Evolutionary conservation across 805 yeast genomes (phyloP).

Genomic region (Kregervanrija fluxuum): DNA sequence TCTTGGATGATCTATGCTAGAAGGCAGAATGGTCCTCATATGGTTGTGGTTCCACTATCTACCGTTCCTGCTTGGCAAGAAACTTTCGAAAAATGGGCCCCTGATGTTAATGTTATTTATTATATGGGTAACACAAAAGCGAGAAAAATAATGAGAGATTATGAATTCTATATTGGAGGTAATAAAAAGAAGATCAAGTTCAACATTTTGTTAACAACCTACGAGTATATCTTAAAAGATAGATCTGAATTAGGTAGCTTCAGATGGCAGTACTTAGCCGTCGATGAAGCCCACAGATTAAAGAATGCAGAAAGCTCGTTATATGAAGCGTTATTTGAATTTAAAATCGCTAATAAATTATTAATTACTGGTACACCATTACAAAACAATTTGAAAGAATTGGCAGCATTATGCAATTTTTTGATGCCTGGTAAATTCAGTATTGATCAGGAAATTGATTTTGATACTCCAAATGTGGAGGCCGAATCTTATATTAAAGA

Average conservation of each 20-base stretch:
- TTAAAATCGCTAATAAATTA: constrained; percentile 76
- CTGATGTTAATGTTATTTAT: constrained; percentile 87
- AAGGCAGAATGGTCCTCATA: constrained; percentile 94
- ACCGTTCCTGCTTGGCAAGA: constrained; percentile 99
- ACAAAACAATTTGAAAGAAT: constrained; percentile 90
- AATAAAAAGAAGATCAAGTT: constrained; percentile 70
- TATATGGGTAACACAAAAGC: constrained; percentile 90
- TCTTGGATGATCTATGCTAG: constrained; percentile 95
- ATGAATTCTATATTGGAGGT: constrained; percentile 66
- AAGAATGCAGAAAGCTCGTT: constrained; percentile 91
- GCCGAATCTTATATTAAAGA: constrained; percentile 87
- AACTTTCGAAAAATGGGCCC: constrained; percentile 96
- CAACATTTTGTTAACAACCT: constrained; percentile 88
- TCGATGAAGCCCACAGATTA: constrained; percentile 96
- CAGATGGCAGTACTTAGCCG: constrained; percentile 95
- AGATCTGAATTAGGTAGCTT: constrained; percentile 69
- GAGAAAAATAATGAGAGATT: constrained; percentile 71
- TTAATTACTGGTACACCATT: constrained; percentile 97
- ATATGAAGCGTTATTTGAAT: constrained; percentile 78
- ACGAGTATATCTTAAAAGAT: constrained; percentile 93
- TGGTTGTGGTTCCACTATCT: constrained; percentile 92
- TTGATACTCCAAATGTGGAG: constrained; percentile 77
- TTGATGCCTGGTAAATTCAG: constrained; percentile 90
- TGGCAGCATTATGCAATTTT: constrained; percentile 91
- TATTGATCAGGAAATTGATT: constrained; percentile 93